A percentile compares a stretch with the other conserved stretches of the same genome.
These are phyloP conservation scores for Vaccinium corymbosum DNA, from an alignment of 148 eudicot genomes.

Conservation along the genomic window DNA sequence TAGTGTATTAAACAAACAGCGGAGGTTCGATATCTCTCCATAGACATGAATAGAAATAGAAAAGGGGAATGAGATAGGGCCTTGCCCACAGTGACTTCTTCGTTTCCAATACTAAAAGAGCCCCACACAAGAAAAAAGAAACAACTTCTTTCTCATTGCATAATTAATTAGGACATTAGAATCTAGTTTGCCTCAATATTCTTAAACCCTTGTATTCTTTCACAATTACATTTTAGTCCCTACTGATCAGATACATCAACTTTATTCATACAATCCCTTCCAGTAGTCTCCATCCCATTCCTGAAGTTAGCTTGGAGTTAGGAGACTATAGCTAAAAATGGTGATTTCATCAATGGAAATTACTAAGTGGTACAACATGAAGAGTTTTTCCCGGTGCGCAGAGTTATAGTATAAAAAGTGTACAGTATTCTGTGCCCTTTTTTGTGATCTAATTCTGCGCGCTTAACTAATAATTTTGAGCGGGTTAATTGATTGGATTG, in stretches of 20 bases:
- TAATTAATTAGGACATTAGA: constrained; percentile 4
- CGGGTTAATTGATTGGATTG: neutral
- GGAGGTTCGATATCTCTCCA: too few species aligned
- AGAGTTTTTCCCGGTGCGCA: neutral
- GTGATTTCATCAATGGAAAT: neutral
- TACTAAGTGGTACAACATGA: neutral
- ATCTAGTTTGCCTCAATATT: neutral
- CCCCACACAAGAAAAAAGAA: neutral
- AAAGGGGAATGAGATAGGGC: constrained; percentile 6
- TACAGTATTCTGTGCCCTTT: neutral
- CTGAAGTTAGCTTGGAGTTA: constrained; percentile 18
- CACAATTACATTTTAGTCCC: neutral
- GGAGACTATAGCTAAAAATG: neutral
- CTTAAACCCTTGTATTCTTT: neutral
- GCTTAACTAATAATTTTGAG: neutral
- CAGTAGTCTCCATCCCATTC: constrained; percentile 8
- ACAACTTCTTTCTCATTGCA: neutral
- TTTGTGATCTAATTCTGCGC: neutral
- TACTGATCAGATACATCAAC: neutral
- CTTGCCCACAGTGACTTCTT: constrained; percentile 11
- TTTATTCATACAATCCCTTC: constrained; percentile 15
- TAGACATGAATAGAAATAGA: neutral
- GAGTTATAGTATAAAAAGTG: neutral
- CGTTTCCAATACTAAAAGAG: neutral
- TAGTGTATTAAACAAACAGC: too few species aligned